phyloP scores from a whole-genome alignment of 1,284 basidiomycete species.

The Ganoderma sinense region DNA sequence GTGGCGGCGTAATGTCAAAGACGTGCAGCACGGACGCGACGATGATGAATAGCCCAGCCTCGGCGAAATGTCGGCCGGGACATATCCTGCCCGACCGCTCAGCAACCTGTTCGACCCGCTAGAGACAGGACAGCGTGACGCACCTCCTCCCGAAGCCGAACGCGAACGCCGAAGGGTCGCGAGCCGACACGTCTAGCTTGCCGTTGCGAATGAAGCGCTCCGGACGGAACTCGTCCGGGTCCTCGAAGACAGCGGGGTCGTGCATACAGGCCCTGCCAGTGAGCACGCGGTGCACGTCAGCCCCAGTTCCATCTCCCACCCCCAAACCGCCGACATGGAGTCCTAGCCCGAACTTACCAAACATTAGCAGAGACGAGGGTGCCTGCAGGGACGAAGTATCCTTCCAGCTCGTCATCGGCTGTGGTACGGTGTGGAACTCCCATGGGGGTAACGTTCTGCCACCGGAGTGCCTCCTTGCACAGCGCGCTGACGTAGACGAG shows the following conservation, averaged over 20 bases:
- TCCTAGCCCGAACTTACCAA: constrained; percentile 18
- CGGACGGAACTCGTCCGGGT: constrained; percentile 27
- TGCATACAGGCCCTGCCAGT: constrained; percentile 22
- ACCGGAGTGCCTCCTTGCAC: constrained; percentile 30
- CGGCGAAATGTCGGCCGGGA: constrained; percentile 24
- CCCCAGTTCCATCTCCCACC: neutral
- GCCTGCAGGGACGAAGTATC: constrained; percentile 33
- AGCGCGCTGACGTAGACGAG: constrained; percentile 31
- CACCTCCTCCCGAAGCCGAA: constrained; percentile 21
- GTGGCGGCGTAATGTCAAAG: constrained; percentile 19
- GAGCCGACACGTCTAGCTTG: constrained; percentile 10
- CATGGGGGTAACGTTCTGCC: constrained; percentile 27
- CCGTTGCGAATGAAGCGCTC: constrained; percentile 30
- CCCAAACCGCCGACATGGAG: neutral
- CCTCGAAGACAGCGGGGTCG: constrained; percentile 27
- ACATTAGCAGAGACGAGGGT: constrained; percentile 27
- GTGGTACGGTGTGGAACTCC: constrained; percentile 13
- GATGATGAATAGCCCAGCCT: constrained; percentile 27
- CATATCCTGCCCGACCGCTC: constrained; percentile 16
- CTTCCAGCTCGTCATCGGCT: constrained; percentile 26
- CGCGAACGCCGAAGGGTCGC: constrained; percentile 10
- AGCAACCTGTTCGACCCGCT: neutral
- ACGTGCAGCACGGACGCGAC: constrained; percentile 27
- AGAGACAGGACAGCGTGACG: neutral
- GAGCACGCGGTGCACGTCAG: neutral